phyloP scores from a whole-genome alignment of 768 basidiomycete species.

The Fibroporia radiculosa region DNA sequence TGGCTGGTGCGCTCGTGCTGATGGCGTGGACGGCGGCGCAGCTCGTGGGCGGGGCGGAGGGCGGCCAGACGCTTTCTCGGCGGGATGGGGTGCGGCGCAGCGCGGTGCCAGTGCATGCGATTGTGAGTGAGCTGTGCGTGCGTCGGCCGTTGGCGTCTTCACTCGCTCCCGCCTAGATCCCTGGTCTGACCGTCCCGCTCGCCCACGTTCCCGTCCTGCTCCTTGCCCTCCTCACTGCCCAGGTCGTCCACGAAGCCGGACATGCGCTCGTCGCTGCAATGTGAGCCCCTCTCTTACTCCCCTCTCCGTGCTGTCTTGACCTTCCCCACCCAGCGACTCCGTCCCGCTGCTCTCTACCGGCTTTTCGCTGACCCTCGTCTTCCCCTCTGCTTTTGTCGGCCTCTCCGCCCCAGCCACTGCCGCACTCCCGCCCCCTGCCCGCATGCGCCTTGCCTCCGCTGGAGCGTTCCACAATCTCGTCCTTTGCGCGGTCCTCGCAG shows the following conservation, averaged over 20 bases:
- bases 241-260: slow-evolving; percentile 74
- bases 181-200: slow-evolving; percentile 77
- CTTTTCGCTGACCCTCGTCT: slow-evolving; percentile 48
- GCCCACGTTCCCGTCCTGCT: slow-evolving; percentile 61
- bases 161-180: slow-evolving; percentile 50
- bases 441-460: slow-evolving; percentile 58
- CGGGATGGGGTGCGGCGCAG: slow-evolving; percentile 16
- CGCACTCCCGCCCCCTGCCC: slow-evolving; percentile 24
- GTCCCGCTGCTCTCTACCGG: slow-evolving; percentile 58
- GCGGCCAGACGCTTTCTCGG: neutral
- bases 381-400: slow-evolving; percentile 72
- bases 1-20: slow-evolving; percentile 33
- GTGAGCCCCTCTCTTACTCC: slow-evolving; percentile 33
- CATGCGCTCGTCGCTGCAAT: slow-evolving; percentile 71
- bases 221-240: slow-evolving; percentile 50
- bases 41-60: neutral
- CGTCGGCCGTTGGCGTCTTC: neutral
- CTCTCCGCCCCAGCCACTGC: slow-evolving; percentile 35
- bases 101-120: slow-evolving; percentile 14
- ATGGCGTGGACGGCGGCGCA: slow-evolving; percentile 31
- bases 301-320: neutral
- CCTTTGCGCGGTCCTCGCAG: slow-evolving; percentile 41
- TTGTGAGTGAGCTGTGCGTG: slow-evolving; percentile 21
- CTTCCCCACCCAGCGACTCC: slow-evolving; percentile 39
- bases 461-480: slow-evolving; percentile 77